Evolutionary conservation across 805 yeast species (phyloP).

Genomic region (Candida ulmi): DNA sequence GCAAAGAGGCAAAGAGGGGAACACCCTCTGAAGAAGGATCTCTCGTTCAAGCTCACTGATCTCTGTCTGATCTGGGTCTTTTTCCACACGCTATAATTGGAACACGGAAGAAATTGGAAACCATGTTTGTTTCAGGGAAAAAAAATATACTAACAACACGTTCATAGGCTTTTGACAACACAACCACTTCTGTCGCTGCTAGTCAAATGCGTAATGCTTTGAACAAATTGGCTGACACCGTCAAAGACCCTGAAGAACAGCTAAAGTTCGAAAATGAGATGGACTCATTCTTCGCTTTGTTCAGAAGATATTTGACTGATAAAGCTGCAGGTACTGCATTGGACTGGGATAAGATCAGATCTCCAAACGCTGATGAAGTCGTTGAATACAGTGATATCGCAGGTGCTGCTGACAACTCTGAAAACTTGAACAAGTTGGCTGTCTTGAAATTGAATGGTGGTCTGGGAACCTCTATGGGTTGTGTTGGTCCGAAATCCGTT

Average conservation of each 20-base stretch:
- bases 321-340: conserved; percentile 80
- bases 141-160: not conserved
- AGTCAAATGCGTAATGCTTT: conserved; percentile 96
- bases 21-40: no score
- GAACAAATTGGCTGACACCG: conserved; percentile 84
- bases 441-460: conserved; percentile 98
- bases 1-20: no score
- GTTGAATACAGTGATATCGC: conserved; percentile 61
- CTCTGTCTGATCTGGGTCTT: no score
- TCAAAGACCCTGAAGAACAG: conserved; percentile 42
- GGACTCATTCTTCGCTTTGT: conserved; percentile 91
- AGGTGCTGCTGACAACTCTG: conserved; percentile 30
- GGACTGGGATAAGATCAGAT: conserved; percentile 94
- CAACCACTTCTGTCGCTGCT: conserved; percentile 92
- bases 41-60: no score
- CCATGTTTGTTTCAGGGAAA: no score
- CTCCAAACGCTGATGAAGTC: conserved; percentile 87
- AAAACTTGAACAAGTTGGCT: conserved; percentile 71
- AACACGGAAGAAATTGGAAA: no score
- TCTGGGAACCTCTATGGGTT: conserved; percentile 98
- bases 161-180: conserved; percentile 81
- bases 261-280: conserved; percentile 77
- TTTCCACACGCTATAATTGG: no score
- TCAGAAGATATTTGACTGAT: conserved; percentile 86
- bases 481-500: conserved; percentile 97